These are phyloP conservation scores for Zoysia pacifica DNA, from an alignment of 176 grass and related monocot genomes.

Conservation along the genomic window DNA sequence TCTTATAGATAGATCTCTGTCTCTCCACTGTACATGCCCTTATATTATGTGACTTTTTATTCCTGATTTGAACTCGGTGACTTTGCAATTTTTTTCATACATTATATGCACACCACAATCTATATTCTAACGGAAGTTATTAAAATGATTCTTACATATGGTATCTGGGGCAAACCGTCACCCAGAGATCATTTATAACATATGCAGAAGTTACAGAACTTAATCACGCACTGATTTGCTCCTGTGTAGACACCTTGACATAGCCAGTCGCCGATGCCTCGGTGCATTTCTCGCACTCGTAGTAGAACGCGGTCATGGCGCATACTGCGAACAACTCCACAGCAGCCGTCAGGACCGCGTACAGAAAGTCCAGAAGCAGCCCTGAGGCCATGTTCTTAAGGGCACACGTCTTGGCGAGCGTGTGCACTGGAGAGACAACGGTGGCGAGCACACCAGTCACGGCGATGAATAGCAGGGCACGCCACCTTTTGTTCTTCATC, in stretches of 20 bases:
- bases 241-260: not conserved
- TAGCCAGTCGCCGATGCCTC: not conserved
- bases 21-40: no score
- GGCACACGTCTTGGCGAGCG: not conserved
- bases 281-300: conserved; percentile 13
- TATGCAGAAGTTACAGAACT: not conserved
- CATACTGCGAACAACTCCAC: conserved; percentile 12
- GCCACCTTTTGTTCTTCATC: not conserved
- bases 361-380: conserved; percentile 16
- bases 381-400: not conserved
- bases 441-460: not conserved
- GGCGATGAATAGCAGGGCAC: not conserved
- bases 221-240: not conserved
- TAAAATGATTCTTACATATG: no score
- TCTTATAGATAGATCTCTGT: no score
- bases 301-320: conserved; percentile 33
- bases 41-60: no score
- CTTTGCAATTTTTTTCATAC: no score
- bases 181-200: no score
- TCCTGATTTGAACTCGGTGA: no score
- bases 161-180: no score
- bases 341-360: not conserved
- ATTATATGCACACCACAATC: no score
- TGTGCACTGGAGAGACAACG: not conserved
- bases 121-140: no score